Percentiles rank a stretch among this genome's conserved stretches.
Conservation (phyloP, 2,329 filamentous ascomycete species). For the Pyrenophora tritici-repentis region DNA sequence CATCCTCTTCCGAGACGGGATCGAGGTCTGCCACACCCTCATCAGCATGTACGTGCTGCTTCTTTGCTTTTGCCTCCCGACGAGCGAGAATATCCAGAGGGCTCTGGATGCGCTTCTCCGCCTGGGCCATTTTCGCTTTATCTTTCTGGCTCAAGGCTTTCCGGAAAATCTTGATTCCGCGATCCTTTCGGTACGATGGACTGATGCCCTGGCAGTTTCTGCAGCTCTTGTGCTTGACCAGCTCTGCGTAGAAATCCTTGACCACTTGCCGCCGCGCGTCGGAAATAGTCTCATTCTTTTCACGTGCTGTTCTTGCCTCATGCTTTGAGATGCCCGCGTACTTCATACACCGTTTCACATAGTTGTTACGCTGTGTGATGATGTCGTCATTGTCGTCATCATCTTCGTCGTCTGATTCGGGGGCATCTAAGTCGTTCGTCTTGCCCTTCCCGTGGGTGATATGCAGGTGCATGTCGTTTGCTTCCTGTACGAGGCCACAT, state of each 20-base stretch:
- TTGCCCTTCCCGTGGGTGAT: slow-evolving; percentile 50
- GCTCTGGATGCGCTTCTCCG: slow-evolving; percentile 69
- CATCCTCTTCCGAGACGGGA: slow-evolving; percentile 50
- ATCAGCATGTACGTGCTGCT: slow-evolving; percentile 60
- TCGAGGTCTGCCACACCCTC: slow-evolving; percentile 72
- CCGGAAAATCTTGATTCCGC: slow-evolving; percentile 91
- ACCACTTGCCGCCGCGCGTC: slow-evolving; percentile 77
- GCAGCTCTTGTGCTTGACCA: slow-evolving; percentile 73
- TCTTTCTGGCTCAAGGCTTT: slow-evolving; percentile 77
- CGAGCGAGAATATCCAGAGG: slow-evolving; percentile 66
- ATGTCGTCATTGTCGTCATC: slow-evolving; percentile 65
- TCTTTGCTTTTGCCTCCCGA: slow-evolving; percentile 50
- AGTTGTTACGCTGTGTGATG: slow-evolving; percentile 64
- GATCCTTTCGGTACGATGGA: slow-evolving; percentile 84
- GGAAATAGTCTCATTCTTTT: slow-evolving; percentile 82
- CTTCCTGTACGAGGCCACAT: slow-evolving; percentile 77
- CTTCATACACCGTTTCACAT: slow-evolving; percentile 74
- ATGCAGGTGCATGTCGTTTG: slow-evolving; percentile 55
- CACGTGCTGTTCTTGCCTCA: slow-evolving; percentile 54
- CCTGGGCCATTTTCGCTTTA: slow-evolving; percentile 74
- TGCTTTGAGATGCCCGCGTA: slow-evolving; percentile 56
- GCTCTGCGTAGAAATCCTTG: slow-evolving; percentile 78
- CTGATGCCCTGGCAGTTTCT: slow-evolving; percentile 59
- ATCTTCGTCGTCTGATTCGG: slow-evolving; percentile 68
- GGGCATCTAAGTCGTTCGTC: slow-evolving; percentile 45